Base-by-base conservation (phyloP, 768 basidiomycete genomes). In the Tulasnella sp. region DNA sequence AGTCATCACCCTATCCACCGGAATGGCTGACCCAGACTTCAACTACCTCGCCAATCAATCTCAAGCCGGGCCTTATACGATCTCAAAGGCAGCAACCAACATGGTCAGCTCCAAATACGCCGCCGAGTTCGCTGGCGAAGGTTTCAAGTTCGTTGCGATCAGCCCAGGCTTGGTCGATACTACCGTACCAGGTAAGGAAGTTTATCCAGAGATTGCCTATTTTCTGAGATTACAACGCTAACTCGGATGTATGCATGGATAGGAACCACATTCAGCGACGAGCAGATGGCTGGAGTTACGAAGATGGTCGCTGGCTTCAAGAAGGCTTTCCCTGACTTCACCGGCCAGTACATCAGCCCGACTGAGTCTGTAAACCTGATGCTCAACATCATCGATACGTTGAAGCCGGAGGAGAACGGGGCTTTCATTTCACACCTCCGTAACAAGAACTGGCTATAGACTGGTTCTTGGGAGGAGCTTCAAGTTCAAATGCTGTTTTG, bases 391-490 rank as follows among this genome's bases (percentile, higher is more conserved):
- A 75, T 81, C 42, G 71, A 77, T 25, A 39, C 69, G 34, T n/a
- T 54, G 38, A 80, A 79, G 14, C 19, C 69, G 25, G 78, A 77
- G 39, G 69, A 79, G n/a, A 79, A 79, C 15, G 81, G 81, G 7
- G 71, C 75, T 8, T 81, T 81, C 72, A 39, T 80, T 19, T 81
- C 80, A 17, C 81, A 81, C 49, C 67, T 77, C 29, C 79, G 80
- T n/a, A 79, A 81, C 67, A 78, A 79, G 69, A 75, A 81, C 39
- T 81, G 80, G 80, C 67, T 81, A 29, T 81, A 77, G 54, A 36
- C 31, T 34, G 36, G 78, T 79, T 1, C n/a, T 29, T 58, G 31
- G 25, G 31, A 31, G 12, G 8, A 29, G 12, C 29, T 64, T 64
- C 15, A 0, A 22, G 25, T 9, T 64, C 31, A 34, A 34, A 64